Conservation (phyloP, 2,329 filamentous ascomycete species). For the Fusarium sulawesiense region DNA sequence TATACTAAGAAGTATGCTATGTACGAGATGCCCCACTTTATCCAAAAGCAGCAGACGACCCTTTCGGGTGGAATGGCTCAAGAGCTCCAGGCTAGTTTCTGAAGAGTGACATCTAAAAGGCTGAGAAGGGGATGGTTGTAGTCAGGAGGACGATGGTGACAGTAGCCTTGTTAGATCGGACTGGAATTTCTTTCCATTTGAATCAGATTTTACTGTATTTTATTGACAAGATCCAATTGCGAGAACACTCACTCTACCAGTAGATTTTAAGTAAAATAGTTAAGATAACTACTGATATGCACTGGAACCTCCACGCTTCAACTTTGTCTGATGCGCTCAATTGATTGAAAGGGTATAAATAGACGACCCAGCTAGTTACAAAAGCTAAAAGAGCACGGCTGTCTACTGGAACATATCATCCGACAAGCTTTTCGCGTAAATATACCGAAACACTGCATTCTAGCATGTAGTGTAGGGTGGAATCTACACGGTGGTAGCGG, state of each 20-base stretch:
- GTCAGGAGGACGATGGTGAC: background rate
- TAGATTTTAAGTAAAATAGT: too few relatives aligned
- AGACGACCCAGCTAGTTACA: background rate
- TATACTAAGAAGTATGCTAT: conserved; percentile 16
- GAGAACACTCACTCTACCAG: too few relatives aligned
- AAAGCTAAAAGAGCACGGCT: background rate
- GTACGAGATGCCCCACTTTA: conserved; percentile 7
- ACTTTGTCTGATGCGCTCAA: background rate
- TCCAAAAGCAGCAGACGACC: conserved; percentile 5
- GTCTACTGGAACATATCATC: background rate
- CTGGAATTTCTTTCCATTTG: too few relatives aligned
- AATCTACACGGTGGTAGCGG: background rate
- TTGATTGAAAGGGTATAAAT: accelerated
- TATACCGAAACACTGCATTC: background rate
- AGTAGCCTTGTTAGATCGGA: background rate
- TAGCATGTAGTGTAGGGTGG: background rate
- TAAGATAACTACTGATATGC: too few relatives aligned
- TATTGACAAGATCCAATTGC: too few relatives aligned
- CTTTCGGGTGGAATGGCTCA: conserved; percentile 19
- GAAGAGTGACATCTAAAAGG: too few relatives aligned
- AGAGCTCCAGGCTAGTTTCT: conserved; percentile 8
- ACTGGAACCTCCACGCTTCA: too few relatives aligned
- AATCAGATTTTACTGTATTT: too few relatives aligned
- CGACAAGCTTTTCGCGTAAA: background rate
- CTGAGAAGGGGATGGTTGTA: background rate